Evolutionary conservation across 2,329 filamentous ascomycete genomes (phyloP), one percentile per base, ranked within the genome.

Genomic region (Colletotrichum australisinense): DNA sequence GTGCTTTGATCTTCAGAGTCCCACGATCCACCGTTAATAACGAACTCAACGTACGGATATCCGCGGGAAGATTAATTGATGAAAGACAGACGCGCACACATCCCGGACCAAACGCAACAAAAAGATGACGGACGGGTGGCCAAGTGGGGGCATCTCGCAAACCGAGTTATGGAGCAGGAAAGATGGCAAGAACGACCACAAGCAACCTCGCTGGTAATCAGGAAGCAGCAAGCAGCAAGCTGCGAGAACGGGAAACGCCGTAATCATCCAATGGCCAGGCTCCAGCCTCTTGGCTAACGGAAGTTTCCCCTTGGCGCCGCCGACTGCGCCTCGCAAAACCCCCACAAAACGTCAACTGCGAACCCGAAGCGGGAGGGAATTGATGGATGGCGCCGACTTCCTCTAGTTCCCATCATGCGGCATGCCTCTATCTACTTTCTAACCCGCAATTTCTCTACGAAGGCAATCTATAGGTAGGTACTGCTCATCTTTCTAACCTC

Each of bases 231-330:
- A 22, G 8, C 7, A 22, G 42, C 16, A 42, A 6, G 16, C 19
- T 9, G 7, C 42, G 30, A n/a, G 22, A 56, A 28, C 12, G 53
- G 53, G 24, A 14, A 28, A 56, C 26, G 28, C 22, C 53, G 26
- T 55, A 24, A 28, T 16, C 22, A 26, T 28, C 32, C 32, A 35
- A 42, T 42, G 38, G 22, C n/a, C 53, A 56, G 22, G 22, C 26
- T 56, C 22, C 22, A 19, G 11, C 46, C 46, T 55, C 46, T 65
- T 58, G 46, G 67, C 60, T n/a, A 35, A 73, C 60, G 46, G 59
- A 70, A 64, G 42, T 35, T 69, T 30, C 63, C 28, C 7, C 70
- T 73, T 73, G 67, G 70, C 70, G 42, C 16, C 58, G 30, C 60
- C 53, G 42, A 46, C 67, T 73, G 70, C 67, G 70, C 70, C 70